Evolutionary conservation across 2,329 filamentous ascomycete species (phyloP), one percentile per base, ranked within the genome.

Genomic region (Nectriaceae sp.): DNA sequence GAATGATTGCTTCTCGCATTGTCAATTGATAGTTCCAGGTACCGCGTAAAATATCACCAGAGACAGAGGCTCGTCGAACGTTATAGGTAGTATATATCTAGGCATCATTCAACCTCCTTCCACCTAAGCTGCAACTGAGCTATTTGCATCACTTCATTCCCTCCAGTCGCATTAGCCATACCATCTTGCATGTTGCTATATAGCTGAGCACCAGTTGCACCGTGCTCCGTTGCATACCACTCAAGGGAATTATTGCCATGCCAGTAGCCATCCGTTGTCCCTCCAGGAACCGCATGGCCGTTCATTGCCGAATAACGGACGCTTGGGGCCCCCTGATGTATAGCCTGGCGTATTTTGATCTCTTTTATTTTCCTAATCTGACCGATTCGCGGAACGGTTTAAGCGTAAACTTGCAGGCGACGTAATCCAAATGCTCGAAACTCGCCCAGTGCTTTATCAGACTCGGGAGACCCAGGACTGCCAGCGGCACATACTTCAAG

Each of bases 191-290:
- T 68, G 2, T 69, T 63, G 2, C 67, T 59, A 39, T 59, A 59
- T 59, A 66, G 62, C 20, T 69, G 61, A 4, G 67, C 66, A 4
- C 59, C 55, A n/a, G 61, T 67, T 0, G 59, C 70, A 0, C 69
- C 68, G 18, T 67, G 40, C 21, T 65, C 54, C 16, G 68, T 70
- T 29, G 65, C 66, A 35, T 72, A 61, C 53, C 67, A 72, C 0
- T 70, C 70, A 1, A 70, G 21, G 1, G 55, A 53, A 40, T 57
- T 69, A 38, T 63, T 71, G 0, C 70, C 70, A 40, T 73, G 65
- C 42, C 55, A 36, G 18, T 69, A 44, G 0, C 65, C 64, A 16
- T 70, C 64, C 11, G 56, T 64, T 0, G 54, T 58, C 3, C 60
- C 69, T 4, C 54, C 49, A 1, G 69, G 40, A 5, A 54, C 46